Evolutionary conservation across 768 basidiomycete species (phyloP).

Genomic region (Tylopilus sp.): DNA sequence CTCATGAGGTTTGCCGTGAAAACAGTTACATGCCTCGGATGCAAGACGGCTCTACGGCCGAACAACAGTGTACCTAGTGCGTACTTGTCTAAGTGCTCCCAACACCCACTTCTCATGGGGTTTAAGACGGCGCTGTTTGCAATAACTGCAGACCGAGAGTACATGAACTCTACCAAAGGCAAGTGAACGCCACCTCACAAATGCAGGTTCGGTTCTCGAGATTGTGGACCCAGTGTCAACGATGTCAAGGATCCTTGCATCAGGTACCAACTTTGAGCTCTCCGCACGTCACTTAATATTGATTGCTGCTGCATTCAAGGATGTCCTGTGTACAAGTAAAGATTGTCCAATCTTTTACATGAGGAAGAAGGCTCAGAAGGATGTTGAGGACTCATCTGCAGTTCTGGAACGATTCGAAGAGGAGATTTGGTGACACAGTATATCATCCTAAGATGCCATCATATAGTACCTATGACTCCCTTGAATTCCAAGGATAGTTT

Average conservation of each 20-base stretch:
- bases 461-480: too few relatives aligned
- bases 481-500: too few relatives aligned
- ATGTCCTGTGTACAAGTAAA: slow-evolving; percentile 93
- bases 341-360: slow-evolving; percentile 99
- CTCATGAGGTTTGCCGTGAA: slow-evolving; percentile 99
- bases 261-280: slow-evolving; percentile 49
- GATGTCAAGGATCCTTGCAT: slow-evolving; percentile 97
- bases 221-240: slow-evolving; percentile 97
- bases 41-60: slow-evolving; percentile 81
- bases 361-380: slow-evolving; percentile 97
- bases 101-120: slow-evolving; percentile 5
- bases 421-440: slow-evolving; percentile 56
- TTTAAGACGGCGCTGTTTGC: slow-evolving; percentile 85
- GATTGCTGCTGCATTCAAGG: slow-evolving; percentile 43
- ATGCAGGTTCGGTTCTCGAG: slow-evolving; percentile 90
- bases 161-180: slow-evolving; percentile 91
- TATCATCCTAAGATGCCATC: too few relatives aligned
- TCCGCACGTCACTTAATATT: neutral
- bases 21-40: slow-evolving; percentile 91
- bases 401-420: slow-evolving; percentile 82
- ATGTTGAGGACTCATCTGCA: slow-evolving; percentile 81
- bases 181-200: slow-evolving; percentile 68
- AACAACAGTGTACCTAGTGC: slow-evolving; percentile 73
- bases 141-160: slow-evolving; percentile 86
- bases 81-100: slow-evolving; percentile 17